Evolutionary conservation across 1,139 yeast species (phyloP), one percentile per base, ranked within the genome.

Genomic region (Magnusiomyces tetraspermus): DNA sequence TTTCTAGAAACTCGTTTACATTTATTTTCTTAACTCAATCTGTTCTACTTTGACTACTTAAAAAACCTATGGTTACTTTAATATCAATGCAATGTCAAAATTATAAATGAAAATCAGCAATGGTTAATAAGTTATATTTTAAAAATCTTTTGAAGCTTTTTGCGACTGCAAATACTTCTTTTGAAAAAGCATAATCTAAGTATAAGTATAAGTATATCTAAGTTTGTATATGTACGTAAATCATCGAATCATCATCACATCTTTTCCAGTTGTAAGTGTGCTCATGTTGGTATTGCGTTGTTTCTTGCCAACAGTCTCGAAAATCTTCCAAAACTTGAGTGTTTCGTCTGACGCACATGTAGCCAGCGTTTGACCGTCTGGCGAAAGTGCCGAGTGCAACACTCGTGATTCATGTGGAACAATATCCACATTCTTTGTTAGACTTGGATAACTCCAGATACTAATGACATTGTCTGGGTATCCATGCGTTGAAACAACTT

Each of bases 331-430:
- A 71, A 94, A 92, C 71, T 92, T 92, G 63, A 94, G 76, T 68
- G 90, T 92, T 68, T 94, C 99, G 69, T 94, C 98, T 4, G 96
- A 95, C 1, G 97, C 95, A 51, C 92, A 89, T 0, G 98, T 92
- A 1, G 97, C 98, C 55, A 90, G 71, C 0, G 95, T 87, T 53
- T 86, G 79, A 26, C 85, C 86, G 67, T 92, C 97, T 6, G 97
- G 97, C 48, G 96, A 86, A 53, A 92, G 67, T 52, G 90, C 82
- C 30, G 96, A 86, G 59, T 80, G 80, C 55, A 94, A 76, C 31
- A 94, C 89, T 59, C 98, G 77, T 15, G 95, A 81, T 60, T 89
- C 97, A 66, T 94, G 98, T 1, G 97, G 97, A 26, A 75, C 73
- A 52, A 94, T 86, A 61, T 88, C 96, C 10, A 96, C 96, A 11